These are phyloP conservation scores for Camelina neglecta DNA, from an alignment of 345 rosid genomes.

Conservation along the genomic window DNA sequence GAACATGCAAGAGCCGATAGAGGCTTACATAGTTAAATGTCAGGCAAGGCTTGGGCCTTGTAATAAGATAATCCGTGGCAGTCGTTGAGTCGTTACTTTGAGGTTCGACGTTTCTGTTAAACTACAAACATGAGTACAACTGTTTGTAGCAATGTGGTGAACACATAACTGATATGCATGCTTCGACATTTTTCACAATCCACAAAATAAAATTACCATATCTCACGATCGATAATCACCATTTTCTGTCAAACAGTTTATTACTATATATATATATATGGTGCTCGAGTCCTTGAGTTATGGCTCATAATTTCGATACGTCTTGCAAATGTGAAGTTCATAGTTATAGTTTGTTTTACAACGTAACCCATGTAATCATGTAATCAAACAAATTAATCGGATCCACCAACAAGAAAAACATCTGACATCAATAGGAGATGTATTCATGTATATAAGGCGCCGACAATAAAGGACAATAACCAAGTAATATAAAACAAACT, in stretches of 20 bases:
- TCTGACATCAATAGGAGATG: neutral
- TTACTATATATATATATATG: too few relatives aligned
- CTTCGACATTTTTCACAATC: neutral
- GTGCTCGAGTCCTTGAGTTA: neutral
- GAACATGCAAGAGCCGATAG: too few relatives aligned
- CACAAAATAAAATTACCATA: neutral
- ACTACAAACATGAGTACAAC: neutral
- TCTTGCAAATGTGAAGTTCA: neutral
- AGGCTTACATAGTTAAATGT: too few relatives aligned
- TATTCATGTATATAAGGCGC: neutral
- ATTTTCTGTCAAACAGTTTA: neutral
- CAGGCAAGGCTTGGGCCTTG: too few relatives aligned
- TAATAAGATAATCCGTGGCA: too few relatives aligned
- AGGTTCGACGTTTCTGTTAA: neutral
- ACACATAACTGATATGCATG: neutral
- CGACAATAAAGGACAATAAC: neutral
- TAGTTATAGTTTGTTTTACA: neutral
- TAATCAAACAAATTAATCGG: neutral
- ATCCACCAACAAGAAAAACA: neutral
- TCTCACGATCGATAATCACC: conserved; percentile 4
- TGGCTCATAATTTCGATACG: neutral
- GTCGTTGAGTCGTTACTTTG: neutral
- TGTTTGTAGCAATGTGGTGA: neutral
- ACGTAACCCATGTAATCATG: neutral
- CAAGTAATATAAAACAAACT: neutral